Evolutionary conservation across 2,329 filamentous ascomycete species (phyloP).

Genomic region (Elsinoe australis): DNA sequence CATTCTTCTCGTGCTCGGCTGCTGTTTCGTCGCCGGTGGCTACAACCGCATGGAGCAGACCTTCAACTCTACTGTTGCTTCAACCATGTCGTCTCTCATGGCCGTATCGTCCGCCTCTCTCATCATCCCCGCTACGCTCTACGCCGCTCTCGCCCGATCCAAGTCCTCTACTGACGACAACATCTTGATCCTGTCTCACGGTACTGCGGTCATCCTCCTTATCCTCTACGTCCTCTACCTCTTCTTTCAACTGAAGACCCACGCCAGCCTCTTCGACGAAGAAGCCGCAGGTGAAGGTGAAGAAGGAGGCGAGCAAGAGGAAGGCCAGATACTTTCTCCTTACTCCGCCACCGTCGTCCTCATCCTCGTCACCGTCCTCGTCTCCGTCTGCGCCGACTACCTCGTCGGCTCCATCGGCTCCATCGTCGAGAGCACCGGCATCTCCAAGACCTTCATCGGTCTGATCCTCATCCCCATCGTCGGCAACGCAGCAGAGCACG

Average conservation of each 20-base stretch:
- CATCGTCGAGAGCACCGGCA: constrained; percentile 44
- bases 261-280: constrained; percentile 41
- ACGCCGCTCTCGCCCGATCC: constrained; percentile 38
- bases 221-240: constrained; percentile 48
- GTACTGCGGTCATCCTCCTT: constrained; percentile 48
- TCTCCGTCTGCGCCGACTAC: constrained; percentile 47
- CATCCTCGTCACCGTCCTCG: constrained; percentile 42
- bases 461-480: constrained; percentile 52
- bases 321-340: constrained; percentile 38
- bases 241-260: constrained; percentile 48
- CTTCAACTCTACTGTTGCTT: constrained; percentile 70
- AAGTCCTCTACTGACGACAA: constrained; percentile 35
- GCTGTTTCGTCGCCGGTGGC: constrained; percentile 47
- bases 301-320: constrained; percentile 23
- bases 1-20: constrained; percentile 64
- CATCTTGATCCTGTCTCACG: constrained; percentile 45
- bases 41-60: constrained; percentile 37
- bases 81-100: constrained; percentile 61
- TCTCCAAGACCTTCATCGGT: constrained; percentile 51
- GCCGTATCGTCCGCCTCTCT: constrained; percentile 48
- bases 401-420: constrained; percentile 49
- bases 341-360: constrained; percentile 40
- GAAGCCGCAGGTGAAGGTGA: constrained; percentile 27
- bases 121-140: constrained; percentile 48
- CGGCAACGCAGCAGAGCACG: constrained; percentile 59